Evolutionary conservation across 2,329 filamentous ascomycete genomes (phyloP).

Genomic region (Calonectria honghensis): DNA sequence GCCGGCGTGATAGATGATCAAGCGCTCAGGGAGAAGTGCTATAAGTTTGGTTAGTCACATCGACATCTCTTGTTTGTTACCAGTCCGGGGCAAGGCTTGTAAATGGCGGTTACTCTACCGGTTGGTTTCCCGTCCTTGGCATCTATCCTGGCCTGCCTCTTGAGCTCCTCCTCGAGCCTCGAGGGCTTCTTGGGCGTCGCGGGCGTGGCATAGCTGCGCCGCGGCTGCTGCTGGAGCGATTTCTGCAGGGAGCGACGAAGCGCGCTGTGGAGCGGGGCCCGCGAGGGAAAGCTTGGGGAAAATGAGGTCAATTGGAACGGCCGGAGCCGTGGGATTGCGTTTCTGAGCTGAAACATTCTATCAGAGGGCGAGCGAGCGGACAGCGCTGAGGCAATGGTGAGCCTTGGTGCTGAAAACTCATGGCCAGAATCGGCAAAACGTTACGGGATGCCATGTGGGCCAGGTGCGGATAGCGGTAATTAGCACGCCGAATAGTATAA

Average conservation of each 20-base stretch:
- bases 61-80: background rate
- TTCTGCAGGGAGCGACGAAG: conserved; percentile 50
- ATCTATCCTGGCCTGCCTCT: conserved; percentile 54
- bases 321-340: conserved; percentile 46
- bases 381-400: conserved; percentile 21
- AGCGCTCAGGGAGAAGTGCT: conserved; percentile 68
- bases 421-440: conserved; percentile 17
- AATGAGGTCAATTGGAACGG: conserved; percentile 43
- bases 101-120: conserved; percentile 39
- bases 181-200: conserved; percentile 38
- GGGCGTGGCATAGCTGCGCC: conserved; percentile 53
- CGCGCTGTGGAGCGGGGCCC: conserved; percentile 38
- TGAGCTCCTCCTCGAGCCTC: conserved; percentile 53
- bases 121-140: conserved; percentile 46
- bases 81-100: background rate
- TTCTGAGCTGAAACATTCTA: conserved; percentile 51
- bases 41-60: background rate
- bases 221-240: conserved; percentile 51
- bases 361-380: conserved; percentile 34
- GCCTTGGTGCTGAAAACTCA: conserved; percentile 35
- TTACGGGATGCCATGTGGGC: background rate
- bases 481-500: background rate
- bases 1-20: conserved; percentile 86
- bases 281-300: background rate
- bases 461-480: conserved; percentile 1